These are phyloP conservation scores for Botryotinia narcissicola DNA, from an alignment of 2,329 filamentous ascomycete genomes.

Conservation along the genomic window DNA sequence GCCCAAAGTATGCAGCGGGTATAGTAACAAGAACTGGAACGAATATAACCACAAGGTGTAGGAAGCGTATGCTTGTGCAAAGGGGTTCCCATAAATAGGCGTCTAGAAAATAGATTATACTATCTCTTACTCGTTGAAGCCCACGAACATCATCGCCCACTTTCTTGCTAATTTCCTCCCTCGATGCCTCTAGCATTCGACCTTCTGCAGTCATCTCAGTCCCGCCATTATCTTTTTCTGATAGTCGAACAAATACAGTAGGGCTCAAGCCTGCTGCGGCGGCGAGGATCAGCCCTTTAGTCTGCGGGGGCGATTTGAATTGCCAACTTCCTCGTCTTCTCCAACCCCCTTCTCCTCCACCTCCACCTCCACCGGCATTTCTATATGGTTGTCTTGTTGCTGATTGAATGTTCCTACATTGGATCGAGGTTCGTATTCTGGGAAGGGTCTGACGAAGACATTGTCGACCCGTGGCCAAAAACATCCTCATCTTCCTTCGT, in stretches of 20 bases:
- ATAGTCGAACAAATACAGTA: constrained; percentile 56
- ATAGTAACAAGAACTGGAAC: constrained; percentile 81
- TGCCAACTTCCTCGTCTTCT: constrained; percentile 15
- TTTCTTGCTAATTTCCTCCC: constrained; percentile 70
- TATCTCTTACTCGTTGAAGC: constrained; percentile 55
- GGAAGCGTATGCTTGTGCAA: constrained; percentile 81
- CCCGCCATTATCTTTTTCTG: constrained; percentile 52
- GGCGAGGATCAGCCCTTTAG: constrained; percentile 29
- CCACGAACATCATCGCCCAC: constrained; percentile 62
- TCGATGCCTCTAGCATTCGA: constrained; percentile 82
- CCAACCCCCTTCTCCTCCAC: constrained; percentile 1
- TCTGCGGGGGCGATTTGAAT: constrained; percentile 21
- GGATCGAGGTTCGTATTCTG: constrained; percentile 36
- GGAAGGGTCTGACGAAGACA: constrained; percentile 42
- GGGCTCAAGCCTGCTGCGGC: constrained; percentile 47
- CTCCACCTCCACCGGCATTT: constrained; percentile 18
- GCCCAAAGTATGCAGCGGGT: constrained; percentile 78
- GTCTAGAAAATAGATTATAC: constrained; percentile 66
- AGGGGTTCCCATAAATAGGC: constrained; percentile 78
- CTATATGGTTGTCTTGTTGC: constrained; percentile 24
- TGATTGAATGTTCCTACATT: constrained; percentile 26
- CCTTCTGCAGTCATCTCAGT: constrained; percentile 71
- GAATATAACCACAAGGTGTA: constrained; percentile 85
- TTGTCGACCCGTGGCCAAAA: constrained; percentile 45
- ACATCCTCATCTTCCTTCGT: constrained; percentile 45